phyloP scores from a whole-genome alignment of 1,284 basidiomycete species.

The Leccinum solheimii region DNA sequence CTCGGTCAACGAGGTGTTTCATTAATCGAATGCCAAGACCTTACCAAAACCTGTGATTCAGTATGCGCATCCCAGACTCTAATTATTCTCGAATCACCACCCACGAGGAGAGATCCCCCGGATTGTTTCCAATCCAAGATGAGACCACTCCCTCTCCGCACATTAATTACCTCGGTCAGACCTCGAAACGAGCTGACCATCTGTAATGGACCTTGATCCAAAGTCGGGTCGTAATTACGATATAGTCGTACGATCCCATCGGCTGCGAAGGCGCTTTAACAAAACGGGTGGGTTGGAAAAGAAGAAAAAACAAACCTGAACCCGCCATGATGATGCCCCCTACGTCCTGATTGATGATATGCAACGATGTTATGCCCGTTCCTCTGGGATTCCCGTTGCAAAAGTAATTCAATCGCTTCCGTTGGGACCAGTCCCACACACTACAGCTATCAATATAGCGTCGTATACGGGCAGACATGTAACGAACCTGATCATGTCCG shows the following conservation, averaged over 20 bases:
- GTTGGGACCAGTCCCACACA: conserved; percentile 93
- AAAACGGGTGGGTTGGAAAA: not conserved
- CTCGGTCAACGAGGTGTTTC: not conserved
- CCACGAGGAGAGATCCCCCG: conserved; percentile 82
- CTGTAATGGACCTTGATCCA: conserved; percentile 67
- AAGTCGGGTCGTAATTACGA: conserved; percentile 79
- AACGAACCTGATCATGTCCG: conserved; percentile 82
- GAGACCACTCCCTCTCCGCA: conserved; percentile 78
- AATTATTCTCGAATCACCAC: conserved; percentile 89
- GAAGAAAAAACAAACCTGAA: conserved; percentile 58
- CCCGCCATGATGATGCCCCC: conserved; percentile 89
- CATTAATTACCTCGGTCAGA: conserved; percentile 74
- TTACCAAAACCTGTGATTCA: conserved; percentile 79
- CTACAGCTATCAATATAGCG: conserved; percentile 40
- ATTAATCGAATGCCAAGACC: conserved; percentile 22
- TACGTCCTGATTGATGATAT: conserved; percentile 95
- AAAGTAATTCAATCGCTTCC: conserved; percentile 79
- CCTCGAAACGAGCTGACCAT: conserved; percentile 95
- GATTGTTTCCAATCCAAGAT: conserved; percentile 95
- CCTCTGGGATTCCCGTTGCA: conserved; percentile 86
- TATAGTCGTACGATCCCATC: conserved; percentile 93
- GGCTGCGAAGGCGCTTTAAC: conserved; percentile 45
- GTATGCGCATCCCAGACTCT: conserved; percentile 95
- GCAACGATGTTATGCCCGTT: conserved; percentile 85
- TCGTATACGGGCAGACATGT: conserved; percentile 4